Percentiles rank a stretch among this genome's conserved stretches.
phyloP scores from a whole-genome alignment of 495 filamentous ascomycete genomes.

The Pseudevernia furfuracea region DNA sequence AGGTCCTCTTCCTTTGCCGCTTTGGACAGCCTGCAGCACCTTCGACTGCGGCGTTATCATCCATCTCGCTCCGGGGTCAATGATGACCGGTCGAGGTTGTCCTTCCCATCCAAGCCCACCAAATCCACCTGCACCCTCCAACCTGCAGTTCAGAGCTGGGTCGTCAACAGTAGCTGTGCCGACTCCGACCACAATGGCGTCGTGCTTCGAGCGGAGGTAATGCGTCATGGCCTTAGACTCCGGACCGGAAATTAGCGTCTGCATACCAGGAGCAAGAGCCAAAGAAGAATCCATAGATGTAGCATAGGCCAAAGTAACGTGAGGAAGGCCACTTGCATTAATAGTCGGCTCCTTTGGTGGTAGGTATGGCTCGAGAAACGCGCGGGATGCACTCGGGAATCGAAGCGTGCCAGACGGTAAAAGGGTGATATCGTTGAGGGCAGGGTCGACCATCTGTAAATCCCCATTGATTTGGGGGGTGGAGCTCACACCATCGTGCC shows the following conservation, averaged over 20 bases:
- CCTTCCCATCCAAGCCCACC: conserved; percentile 45
- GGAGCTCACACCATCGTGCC: conserved; percentile 25
- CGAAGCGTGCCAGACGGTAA: conserved; percentile 40
- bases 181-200: conserved; percentile 77
- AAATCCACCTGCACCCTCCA: conserved; percentile 50
- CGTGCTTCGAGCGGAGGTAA: conserved; percentile 71
- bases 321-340: conserved; percentile 33
- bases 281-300: conserved; percentile 80
- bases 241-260: conserved; percentile 71
- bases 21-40: conserved; percentile 54
- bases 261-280: conserved; percentile 63
- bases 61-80: conserved; percentile 71
- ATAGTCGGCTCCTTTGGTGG: conserved; percentile 31
- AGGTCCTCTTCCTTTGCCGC: conserved; percentile 63
- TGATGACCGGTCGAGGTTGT: conserved; percentile 71
- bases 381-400: conserved; percentile 39
- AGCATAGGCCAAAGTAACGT: conserved; percentile 78
- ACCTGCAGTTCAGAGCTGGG: conserved; percentile 71
- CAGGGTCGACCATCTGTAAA: conserved; percentile 20
- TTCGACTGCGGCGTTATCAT: conserved; percentile 48
- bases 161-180: conserved; percentile 80
- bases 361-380: conserved; percentile 44
- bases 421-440: conserved; percentile 14
- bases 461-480: conserved; percentile 19
- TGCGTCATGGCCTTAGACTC: conserved; percentile 87